A percentile compares a stretch with the other conserved stretches of the same genome.
phyloP scores from a whole-genome alignment of 2,329 filamentous ascomycete species.

The Ophiostoma novo-ulmi region DNA sequence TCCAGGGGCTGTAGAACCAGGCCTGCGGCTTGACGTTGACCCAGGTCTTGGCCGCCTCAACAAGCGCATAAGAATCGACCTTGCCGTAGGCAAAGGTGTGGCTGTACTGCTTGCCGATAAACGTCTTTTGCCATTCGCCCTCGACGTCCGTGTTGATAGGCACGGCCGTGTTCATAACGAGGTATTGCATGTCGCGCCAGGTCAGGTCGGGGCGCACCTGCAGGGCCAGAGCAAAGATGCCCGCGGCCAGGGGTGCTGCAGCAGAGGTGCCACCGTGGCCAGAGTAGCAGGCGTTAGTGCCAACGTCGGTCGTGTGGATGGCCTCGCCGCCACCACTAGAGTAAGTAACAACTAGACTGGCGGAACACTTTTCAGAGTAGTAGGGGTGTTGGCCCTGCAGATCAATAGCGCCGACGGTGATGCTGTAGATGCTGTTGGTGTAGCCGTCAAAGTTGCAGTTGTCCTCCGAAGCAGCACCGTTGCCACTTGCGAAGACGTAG shows the following conservation, averaged over 20 bases:
- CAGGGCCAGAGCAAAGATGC: slow-evolving; percentile 83
- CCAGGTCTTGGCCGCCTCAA: slow-evolving; percentile 82
- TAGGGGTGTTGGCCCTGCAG: slow-evolving; percentile 82
- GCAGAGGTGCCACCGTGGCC: slow-evolving; percentile 94
- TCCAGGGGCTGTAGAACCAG: slow-evolving; percentile 91
- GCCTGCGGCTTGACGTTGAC: slow-evolving; percentile 88
- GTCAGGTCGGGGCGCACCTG: slow-evolving; percentile 78
- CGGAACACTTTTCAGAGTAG: slow-evolving; percentile 95
- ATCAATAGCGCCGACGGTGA: slow-evolving; percentile 91
- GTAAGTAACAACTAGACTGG: slow-evolving; percentile 92
- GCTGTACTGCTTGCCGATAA: slow-evolving; percentile 79
- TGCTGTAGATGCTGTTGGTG: slow-evolving; percentile 98
- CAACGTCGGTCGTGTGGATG: slow-evolving; percentile 91
- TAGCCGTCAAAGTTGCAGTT: slow-evolving; percentile 99
- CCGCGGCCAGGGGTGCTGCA: slow-evolving; percentile 85
- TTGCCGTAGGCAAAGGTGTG: slow-evolving; percentile 96
- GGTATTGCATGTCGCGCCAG: slow-evolving; percentile 93
- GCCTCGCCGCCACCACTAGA: slow-evolving; percentile 84
- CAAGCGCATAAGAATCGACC: slow-evolving; percentile 78
- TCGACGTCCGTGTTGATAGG: slow-evolving; percentile 66
- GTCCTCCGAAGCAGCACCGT: slow-evolving; percentile 79
- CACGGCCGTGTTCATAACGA: slow-evolving; percentile 77
- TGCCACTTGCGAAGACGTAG: slow-evolving; percentile 95
- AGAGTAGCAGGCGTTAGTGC: slow-evolving; percentile 69
- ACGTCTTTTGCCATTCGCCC: slow-evolving; percentile 71